Evolutionary conservation across 2,329 filamentous ascomycete species (phyloP).

Genomic region (Claviceps maximensis): DNA sequence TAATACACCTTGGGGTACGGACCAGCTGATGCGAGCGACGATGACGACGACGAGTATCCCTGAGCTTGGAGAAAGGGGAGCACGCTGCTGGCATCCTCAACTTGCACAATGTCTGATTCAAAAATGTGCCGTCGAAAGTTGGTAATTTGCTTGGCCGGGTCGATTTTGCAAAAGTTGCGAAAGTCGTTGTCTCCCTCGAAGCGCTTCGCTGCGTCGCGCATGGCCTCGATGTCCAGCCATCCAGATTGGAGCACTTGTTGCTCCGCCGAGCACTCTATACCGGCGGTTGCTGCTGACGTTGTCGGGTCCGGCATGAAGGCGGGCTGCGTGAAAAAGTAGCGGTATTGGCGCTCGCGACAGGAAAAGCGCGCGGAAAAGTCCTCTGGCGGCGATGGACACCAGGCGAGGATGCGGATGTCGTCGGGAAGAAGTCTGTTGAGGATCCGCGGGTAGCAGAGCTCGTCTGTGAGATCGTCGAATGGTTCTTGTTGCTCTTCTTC

Average conservation of each 20-base stretch:
- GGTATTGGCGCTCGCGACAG: constrained; percentile 80
- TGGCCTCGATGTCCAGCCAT: constrained; percentile 77
- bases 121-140: constrained; percentile 73
- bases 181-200: constrained; percentile 86
- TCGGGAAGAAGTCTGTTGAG: constrained; percentile 79
- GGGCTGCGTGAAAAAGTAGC: constrained; percentile 96
- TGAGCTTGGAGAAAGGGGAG: constrained; percentile 40
- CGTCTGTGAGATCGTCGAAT: constrained; percentile 61
- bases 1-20: constrained; percentile 59
- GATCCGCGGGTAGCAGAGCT: constrained; percentile 70
- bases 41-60: constrained; percentile 12
- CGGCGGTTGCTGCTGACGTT: neutral
- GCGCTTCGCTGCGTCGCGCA: constrained; percentile 67
- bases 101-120: constrained; percentile 63
- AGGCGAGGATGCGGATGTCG: constrained; percentile 83
- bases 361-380: constrained; percentile 86
- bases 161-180: constrained; percentile 92
- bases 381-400: constrained; percentile 71
- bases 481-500: constrained; percentile 9
- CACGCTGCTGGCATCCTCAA: constrained; percentile 39
- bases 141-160: constrained; percentile 75
- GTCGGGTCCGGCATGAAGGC: constrained; percentile 54
- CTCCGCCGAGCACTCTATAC: constrained; percentile 6
- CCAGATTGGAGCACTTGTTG: constrained; percentile 36
- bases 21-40: neutral